phyloP scores from a whole-genome alignment of 352 stramenopile species.

The Globisporangium emineosum region DNA sequence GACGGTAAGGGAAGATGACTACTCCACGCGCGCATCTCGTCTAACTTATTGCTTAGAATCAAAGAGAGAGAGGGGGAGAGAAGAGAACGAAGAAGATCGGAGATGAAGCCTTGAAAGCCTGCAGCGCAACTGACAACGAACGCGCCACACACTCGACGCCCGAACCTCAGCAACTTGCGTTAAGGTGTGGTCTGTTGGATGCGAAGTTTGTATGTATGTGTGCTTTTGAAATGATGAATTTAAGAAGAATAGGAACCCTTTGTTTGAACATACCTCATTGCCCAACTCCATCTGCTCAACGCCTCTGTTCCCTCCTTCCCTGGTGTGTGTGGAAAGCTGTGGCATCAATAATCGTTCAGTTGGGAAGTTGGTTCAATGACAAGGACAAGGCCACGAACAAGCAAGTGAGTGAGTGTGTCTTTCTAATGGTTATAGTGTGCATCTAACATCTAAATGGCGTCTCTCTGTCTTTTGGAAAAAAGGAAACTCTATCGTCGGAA shows the following conservation, averaged over 20 bases:
- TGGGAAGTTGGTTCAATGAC: too few relatives aligned
- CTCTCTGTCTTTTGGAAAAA: not conserved
- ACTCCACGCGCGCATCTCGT: conserved; percentile 10
- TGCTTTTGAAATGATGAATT: conserved; percentile 12
- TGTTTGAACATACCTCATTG: conserved; percentile 5
- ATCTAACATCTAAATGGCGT: not conserved
- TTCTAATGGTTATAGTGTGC: conserved; percentile 4
- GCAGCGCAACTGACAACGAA: not conserved
- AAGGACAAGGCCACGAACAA: not conserved
- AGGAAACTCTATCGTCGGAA: conserved; percentile 52
- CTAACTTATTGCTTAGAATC: conserved; percentile 21
- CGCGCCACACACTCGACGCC: too few relatives aligned
- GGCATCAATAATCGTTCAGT: too few relatives aligned
- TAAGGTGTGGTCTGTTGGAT: not conserved
- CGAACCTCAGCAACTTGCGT: not conserved
- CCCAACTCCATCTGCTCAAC: not conserved
- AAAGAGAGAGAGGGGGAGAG: conserved; percentile 9
- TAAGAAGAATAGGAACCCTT: conserved; percentile 10
- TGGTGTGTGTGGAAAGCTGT: not conserved
- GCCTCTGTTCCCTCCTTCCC: too few relatives aligned
- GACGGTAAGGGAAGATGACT: not conserved
- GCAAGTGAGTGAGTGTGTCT: not conserved
- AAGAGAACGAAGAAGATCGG: conserved; percentile 3
- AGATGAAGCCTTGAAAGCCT: not conserved
- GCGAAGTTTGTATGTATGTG: conserved; percentile 9